Evolutionary conservation across 73 alveolate species (phyloP).

Genomic region (Diophrys appendiculata): DNA sequence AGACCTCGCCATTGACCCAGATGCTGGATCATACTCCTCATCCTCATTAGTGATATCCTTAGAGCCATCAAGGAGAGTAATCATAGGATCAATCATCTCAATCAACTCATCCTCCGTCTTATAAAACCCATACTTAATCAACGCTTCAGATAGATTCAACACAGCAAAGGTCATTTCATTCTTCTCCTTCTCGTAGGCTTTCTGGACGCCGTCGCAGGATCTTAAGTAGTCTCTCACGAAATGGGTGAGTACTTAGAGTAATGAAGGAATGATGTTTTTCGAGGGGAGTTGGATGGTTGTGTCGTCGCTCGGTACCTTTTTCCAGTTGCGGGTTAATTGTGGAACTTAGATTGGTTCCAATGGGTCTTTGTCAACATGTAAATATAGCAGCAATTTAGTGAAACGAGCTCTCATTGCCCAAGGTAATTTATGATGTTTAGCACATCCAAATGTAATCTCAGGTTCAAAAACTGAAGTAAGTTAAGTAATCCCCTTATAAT

Average conservation of each 20-base stretch:
- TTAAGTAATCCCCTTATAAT: slow-evolving; percentile 26
- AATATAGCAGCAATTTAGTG: slow-evolving; percentile 7
- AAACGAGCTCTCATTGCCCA: slow-evolving; percentile 29
- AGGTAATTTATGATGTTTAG: not conserved
- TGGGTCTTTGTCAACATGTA: slow-evolving; percentile 35
- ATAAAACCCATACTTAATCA: slow-evolving; percentile 31
- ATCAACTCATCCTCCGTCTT: slow-evolving; percentile 28
- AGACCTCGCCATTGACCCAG: not conserved
- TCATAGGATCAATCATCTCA: slow-evolving; percentile 40
- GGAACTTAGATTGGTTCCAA: slow-evolving; percentile 32
- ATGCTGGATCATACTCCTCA: not conserved
- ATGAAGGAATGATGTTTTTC: slow-evolving; percentile 18
- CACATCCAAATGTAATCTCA: slow-evolving; percentile 30
- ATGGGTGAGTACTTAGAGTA: slow-evolving; percentile 8
- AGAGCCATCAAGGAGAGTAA: slow-evolving; percentile 41
- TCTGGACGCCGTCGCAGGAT: slow-evolving; percentile 27
- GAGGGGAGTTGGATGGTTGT: slow-evolving; percentile 5
- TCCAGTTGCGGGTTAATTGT: slow-evolving; percentile 12
- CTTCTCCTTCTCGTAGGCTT: slow-evolving; percentile 28
- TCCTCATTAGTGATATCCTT: slow-evolving; percentile 14
- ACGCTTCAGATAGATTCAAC: slow-evolving; percentile 15
- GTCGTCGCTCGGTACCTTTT: not conserved
- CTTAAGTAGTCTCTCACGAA: slow-evolving; percentile 20
- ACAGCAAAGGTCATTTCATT: slow-evolving; percentile 35
- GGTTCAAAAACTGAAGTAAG: not conserved